These are phyloP conservation scores for Cladobotryum mycophilum DNA, from an alignment of 2,329 filamentous ascomycete species.

Conservation along the genomic window DNA sequence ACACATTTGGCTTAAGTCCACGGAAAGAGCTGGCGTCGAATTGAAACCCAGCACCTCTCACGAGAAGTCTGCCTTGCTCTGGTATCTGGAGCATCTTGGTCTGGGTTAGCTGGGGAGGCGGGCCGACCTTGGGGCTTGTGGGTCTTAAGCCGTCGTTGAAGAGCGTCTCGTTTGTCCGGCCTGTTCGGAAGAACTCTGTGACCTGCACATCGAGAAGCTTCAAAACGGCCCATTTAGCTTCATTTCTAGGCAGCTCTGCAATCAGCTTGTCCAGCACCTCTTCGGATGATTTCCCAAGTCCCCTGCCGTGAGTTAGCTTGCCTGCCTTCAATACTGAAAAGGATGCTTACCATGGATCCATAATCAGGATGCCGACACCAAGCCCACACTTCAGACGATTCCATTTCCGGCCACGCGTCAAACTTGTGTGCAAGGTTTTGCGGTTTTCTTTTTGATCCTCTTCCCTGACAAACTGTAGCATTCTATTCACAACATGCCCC, in stretches of 20 bases:
- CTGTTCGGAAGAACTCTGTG: constrained; percentile 3
- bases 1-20: no score
- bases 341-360: constrained; percentile 7
- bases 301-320: constrained; percentile 3
- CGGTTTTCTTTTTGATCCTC: constrained; percentile 3
- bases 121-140: neutral
- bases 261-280: neutral
- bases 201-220: constrained; percentile 5
- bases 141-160: constrained; percentile 1
- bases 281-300: constrained; percentile 7
- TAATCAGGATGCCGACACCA: constrained; percentile 6
- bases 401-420: constrained; percentile 8
- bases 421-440: neutral
- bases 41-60: no score
- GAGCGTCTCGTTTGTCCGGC: constrained; percentile 2
- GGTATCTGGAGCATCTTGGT: neutral
- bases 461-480: neutral
- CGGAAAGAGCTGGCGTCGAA: no score
- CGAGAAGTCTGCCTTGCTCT: neutral
- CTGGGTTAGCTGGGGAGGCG: neutral
- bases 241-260: constrained; percentile 2
- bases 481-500: neutral
- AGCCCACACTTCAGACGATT: constrained; percentile 2
- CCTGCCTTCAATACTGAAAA: neutral
- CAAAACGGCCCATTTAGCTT: constrained; percentile 6